These are phyloP conservation scores for Coniochaeta sp. DNA, from an alignment of 2,329 filamentous ascomycete genomes.

Conservation along the genomic window DNA sequence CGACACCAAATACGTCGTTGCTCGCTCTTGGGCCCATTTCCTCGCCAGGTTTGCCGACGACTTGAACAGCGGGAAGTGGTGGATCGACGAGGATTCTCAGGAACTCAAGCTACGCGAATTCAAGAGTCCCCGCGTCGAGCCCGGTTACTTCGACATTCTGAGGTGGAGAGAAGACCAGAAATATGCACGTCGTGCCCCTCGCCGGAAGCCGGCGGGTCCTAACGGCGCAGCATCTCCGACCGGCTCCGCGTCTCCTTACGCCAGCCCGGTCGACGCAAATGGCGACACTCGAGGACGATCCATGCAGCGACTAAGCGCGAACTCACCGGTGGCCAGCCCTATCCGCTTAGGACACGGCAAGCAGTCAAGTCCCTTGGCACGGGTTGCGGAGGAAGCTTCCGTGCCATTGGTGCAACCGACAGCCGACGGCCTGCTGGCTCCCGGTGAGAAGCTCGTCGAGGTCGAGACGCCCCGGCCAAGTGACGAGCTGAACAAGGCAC, in stretches of 20 bases:
- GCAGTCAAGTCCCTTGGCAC: conserved; percentile 59
- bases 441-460: conserved; percentile 45
- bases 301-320: conserved; percentile 60
- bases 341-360: conserved; percentile 60
- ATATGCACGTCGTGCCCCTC: conserved; percentile 59
- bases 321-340: conserved; percentile 56
- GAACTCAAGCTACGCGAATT: conserved; percentile 93
- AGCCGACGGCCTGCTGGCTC: conserved; percentile 28
- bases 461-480: conserved; percentile 46
- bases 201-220: conserved; percentile 40
- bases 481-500: conserved; percentile 28
- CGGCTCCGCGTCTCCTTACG: conserved; percentile 50
- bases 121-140: conserved; percentile 81
- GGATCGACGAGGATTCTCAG: conserved; percentile 83
- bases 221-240: conserved; percentile 36
- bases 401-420: conserved; percentile 7
- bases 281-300: conserved; percentile 62
- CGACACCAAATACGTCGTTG: conserved; percentile 95
- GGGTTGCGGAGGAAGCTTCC: conserved; percentile 61
- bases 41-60: conserved; percentile 86
- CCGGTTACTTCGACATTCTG: conserved; percentile 88
- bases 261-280: conserved; percentile 52
- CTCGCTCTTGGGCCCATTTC: conserved; percentile 85
- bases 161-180: conserved; percentile 96
- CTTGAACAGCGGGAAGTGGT: conserved; percentile 80